Percentiles rank a stretch among this genome's conserved stretches.
phyloP scores from a whole-genome alignment of 441 rosid genomes.

The Gossypium davidsonii region DNA sequence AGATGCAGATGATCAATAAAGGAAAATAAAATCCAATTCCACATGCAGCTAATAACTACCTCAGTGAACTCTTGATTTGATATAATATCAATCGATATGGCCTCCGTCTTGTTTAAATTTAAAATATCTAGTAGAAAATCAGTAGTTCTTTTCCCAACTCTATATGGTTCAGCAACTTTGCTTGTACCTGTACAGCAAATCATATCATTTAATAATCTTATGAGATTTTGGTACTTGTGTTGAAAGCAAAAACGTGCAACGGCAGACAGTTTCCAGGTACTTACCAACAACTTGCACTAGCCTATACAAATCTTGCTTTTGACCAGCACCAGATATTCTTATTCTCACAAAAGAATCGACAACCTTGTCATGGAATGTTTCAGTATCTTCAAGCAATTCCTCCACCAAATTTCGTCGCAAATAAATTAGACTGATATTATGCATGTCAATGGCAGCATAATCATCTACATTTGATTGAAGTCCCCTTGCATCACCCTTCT shows the following conservation, averaged over 20 bases:
- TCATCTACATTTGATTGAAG: conserved; percentile 77
- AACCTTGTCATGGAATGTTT: conserved; percentile 69
- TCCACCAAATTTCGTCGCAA: conserved; percentile 79
- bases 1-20: not conserved
- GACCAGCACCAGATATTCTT: conserved; percentile 73
- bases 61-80: conserved; percentile 94
- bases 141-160: conserved; percentile 72
- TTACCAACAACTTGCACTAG: conserved; percentile 85
- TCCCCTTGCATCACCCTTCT: conserved; percentile 63
- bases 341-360: conserved; percentile 79
- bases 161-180: conserved; percentile 70
- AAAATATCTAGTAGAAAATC: conserved; percentile 66
- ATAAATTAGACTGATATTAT: conserved; percentile 76
- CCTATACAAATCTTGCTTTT: conserved; percentile 91
- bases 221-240: conserved; percentile 4
- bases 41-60: conserved; percentile 34
- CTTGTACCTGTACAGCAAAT: conserved; percentile 52
- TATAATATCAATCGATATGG: conserved; percentile 70
- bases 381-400: conserved; percentile 62
- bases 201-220: conserved; percentile 15
- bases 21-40: conserved; percentile 1
- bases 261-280: conserved; percentile 18
- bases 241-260: conserved; percentile 1
- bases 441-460: conserved; percentile 79
- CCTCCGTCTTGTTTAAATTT: conserved; percentile 79